Percentiles rank a stretch among this genome's conserved stretches.
Evolutionary conservation across 148 eudicot species (phyloP).

Genomic region (Arbutus unedo): DNA sequence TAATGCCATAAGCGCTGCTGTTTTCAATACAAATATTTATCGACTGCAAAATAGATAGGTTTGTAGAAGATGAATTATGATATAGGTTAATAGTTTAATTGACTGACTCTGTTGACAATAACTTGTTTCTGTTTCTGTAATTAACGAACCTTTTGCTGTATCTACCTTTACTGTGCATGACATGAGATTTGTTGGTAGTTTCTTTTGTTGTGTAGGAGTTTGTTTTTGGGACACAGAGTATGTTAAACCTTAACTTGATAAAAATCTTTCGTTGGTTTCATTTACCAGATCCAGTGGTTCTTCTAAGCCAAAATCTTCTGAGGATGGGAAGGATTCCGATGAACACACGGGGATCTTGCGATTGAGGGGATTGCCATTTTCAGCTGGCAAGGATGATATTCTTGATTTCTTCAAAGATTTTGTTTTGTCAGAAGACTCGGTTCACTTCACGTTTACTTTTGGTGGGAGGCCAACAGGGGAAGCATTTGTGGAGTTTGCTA

Average conservation of each 20-base stretch:
- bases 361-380: conserved; percentile 93
- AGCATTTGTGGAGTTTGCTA: conserved; percentile 81
- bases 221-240: neutral
- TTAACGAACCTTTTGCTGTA: neutral
- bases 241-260: neutral
- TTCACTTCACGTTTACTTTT: conserved; percentile 52
- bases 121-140: neutral
- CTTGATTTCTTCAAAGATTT: conserved; percentile 75
- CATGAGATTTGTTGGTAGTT: neutral
- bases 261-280: neutral
- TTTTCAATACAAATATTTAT: no score
- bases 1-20: no score
- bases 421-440: conserved; percentile 59
- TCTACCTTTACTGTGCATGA: neutral
- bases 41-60: no score
- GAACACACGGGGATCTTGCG: conserved; percentile 59
- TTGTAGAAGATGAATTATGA: no score
- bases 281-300: conserved; percentile 10
- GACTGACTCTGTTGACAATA: neutral
- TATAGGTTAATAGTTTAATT: neutral
- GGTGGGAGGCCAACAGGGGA: conserved; percentile 91
- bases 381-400: conserved; percentile 89
- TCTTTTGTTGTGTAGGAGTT: neutral
- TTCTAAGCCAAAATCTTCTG: conserved; percentile 40
- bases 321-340: conserved; percentile 44